Evolutionary conservation across 495 filamentous ascomycete genomes (phyloP), one percentile per base, ranked within the genome.

Genomic region (Aspergillus conjunctus): DNA sequence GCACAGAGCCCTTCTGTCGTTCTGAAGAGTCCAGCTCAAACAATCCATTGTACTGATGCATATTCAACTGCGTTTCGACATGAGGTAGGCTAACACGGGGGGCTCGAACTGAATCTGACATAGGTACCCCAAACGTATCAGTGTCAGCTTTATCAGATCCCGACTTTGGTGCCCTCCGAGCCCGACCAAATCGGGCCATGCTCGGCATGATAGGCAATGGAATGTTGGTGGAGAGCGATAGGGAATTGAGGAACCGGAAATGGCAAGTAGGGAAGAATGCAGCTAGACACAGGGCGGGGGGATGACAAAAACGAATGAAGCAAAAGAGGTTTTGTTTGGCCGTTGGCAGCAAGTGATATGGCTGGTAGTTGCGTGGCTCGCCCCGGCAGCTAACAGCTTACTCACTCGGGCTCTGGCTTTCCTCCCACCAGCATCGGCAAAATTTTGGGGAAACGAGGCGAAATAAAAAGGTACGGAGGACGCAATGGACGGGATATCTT

Each of bases 21-120:
- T 68, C 68, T 17, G 61, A 41, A 15, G 70, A 58, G 41, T 66
- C 71, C 26, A 63, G 59, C 17, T 73, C 73, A 58, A 73, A 74
- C 41, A 77, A 61, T 39, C 71, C 71, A 61, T 72, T 77, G 56
- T 71, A 68, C 59, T 76, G 75, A 66, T 78, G 72, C 76, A 80
- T 80, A 54, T 80, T 78, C 65, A 80, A 63, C 45, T 71, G 66
- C 12, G 77, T 74, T 56, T 79, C 77, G 68, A 80, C 74, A 71
- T 73, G 72, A 30, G 70, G 72, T 39, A 80, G 66, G 57, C 71
- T 77, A 56, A 80, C 64, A 64, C 73, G 74, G 46, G 76, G 77
- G 43, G 73, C 63, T 56, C 67, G 67, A 48, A 54, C 39, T 43
- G 53, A 56, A 66, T 69, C 69, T 71, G 63, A 61, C 52, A 53